Evolutionary conservation across 2,329 filamentous ascomycete species (phyloP).

Genomic region (Trichoderma sp.): DNA sequence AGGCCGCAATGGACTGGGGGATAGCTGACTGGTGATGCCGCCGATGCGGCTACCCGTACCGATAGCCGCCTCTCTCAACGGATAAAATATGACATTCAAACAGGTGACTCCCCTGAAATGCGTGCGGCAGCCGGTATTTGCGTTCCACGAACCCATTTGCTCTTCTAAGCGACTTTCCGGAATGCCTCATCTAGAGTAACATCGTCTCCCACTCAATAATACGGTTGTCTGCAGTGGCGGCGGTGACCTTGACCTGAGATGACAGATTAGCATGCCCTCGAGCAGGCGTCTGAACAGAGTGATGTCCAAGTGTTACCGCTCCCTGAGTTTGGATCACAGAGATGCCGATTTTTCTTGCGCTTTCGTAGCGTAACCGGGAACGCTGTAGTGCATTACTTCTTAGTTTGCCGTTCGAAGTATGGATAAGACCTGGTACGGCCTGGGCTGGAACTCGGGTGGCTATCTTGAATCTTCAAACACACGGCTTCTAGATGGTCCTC

Average conservation of each 20-base stretch:
- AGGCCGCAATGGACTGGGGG: neutral
- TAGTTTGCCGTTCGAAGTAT: neutral
- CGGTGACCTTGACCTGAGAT: constrained; percentile 19
- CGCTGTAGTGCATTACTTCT: neutral
- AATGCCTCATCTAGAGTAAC: constrained; percentile 21
- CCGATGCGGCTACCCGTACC: constrained; percentile 16
- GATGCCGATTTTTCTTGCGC: neutral
- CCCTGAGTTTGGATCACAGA: neutral
- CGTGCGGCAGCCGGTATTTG: constrained; percentile 16
- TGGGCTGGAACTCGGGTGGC: neutral
- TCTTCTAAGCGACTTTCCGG: constrained; percentile 15
- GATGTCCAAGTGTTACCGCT: constrained; percentile 6
- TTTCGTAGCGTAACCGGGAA: neutral
- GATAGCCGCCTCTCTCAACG: constrained; percentile 7
- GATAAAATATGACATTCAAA: constrained; percentile 8
- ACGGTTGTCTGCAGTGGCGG: constrained; percentile 17
- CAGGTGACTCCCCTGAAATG: constrained; percentile 10
- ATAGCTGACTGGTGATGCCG: constrained; percentile 7
- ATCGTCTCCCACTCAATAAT: neutral
- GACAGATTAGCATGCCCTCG: neutral
- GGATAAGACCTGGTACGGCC: neutral
- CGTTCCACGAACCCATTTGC: constrained; percentile 21
- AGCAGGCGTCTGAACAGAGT: neutral
- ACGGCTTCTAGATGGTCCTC: neutral
- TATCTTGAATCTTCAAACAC: neutral